A percentile compares a stretch with the other conserved stretches of the same genome.
phyloP scores from a whole-genome alignment of 2,329 filamentous ascomycete genomes.

The Colletotrichum sp. region DNA sequence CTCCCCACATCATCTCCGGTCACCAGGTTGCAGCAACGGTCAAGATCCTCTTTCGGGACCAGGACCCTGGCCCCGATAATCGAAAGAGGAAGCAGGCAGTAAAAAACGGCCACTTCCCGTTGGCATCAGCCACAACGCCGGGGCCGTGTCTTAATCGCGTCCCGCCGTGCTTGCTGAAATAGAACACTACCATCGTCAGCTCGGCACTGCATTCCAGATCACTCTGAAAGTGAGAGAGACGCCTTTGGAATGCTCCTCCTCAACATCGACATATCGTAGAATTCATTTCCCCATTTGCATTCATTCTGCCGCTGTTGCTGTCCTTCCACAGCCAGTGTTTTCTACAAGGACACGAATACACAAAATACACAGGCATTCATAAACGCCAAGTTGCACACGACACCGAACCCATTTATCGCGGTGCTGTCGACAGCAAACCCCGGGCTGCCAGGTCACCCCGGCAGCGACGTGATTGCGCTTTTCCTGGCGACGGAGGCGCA shows the following conservation, averaged over 20 bases:
- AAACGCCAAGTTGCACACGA: not conserved
- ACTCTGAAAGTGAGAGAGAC: not conserved
- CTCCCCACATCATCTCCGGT: constrained; percentile 19
- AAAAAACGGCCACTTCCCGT: not conserved
- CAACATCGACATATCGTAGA: not conserved
- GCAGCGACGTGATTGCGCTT: constrained; percentile 6
- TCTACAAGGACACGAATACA: not conserved
- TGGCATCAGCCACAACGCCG: not conserved
- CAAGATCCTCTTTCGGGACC: constrained; percentile 13
- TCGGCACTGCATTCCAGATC: not conserved
- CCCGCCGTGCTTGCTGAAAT: not conserved
- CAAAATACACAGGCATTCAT: not conserved
- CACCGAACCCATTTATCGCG: not conserved
- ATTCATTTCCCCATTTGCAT: not conserved
- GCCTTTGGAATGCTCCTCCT: not conserved
- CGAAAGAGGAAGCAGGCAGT: not conserved
- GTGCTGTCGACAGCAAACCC: not conserved
- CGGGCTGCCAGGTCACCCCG: not conserved
- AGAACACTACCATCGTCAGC: not conserved
- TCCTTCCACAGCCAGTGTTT: not conserved
- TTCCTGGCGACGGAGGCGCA: not conserved
- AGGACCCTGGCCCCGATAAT: not conserved
- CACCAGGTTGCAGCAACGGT: constrained; percentile 2
- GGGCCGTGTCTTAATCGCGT: not conserved
- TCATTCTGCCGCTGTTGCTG: not conserved